These are phyloP conservation scores for Sclerotinia minor DNA, from an alignment of 2,329 filamentous ascomycete genomes.

Conservation along the genomic window DNA sequence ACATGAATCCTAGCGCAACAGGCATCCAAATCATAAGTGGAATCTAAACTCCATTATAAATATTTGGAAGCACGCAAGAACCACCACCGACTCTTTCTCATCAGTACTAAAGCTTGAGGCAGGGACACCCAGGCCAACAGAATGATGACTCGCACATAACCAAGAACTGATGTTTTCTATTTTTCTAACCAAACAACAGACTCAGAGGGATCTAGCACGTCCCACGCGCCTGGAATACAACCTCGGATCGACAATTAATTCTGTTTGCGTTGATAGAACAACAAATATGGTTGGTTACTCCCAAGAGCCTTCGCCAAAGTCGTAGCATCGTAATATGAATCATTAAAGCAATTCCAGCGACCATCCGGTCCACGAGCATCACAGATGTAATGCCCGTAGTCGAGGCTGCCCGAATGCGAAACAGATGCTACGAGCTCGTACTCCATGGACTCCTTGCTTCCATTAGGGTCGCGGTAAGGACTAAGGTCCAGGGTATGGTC, in stretches of 20 bases:
- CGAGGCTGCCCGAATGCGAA: slow-evolving; percentile 35
- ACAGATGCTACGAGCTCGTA: slow-evolving; percentile 41
- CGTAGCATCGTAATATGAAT: slow-evolving; percentile 32
- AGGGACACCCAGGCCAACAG: slow-evolving; percentile 11
- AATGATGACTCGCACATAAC: slow-evolving; percentile 5
- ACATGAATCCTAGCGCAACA: slow-evolving; percentile 3
- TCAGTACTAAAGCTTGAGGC: not conserved
- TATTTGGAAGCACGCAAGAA: not conserved
- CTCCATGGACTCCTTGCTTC: slow-evolving; percentile 22
- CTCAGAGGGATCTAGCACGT: slow-evolving; percentile 16
- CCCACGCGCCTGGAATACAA: too few relatives aligned
- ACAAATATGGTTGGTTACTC: slow-evolving; percentile 23
- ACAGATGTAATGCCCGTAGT: slow-evolving; percentile 36
- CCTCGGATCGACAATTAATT: slow-evolving; percentile 11
- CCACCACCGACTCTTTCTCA: slow-evolving; percentile 1
- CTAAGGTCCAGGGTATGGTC: slow-evolving; percentile 34
- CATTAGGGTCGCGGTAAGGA: slow-evolving; percentile 27
- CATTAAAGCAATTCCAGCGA: slow-evolving; percentile 35
- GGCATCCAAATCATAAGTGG: slow-evolving; percentile 6
- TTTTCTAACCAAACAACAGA: slow-evolving; percentile 7
- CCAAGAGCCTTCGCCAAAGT: slow-evolving; percentile 28
- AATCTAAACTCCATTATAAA: slow-evolving; percentile 10
- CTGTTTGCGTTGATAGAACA: slow-evolving; percentile 25
- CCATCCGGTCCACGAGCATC: slow-evolving; percentile 31
- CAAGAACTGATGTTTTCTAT: slow-evolving; percentile 12